A percentile compares a stretch with the other conserved stretches of the same genome.
Evolutionary conservation across 306 rosid species (phyloP).

Genomic region (Glycine latifolia): DNA sequence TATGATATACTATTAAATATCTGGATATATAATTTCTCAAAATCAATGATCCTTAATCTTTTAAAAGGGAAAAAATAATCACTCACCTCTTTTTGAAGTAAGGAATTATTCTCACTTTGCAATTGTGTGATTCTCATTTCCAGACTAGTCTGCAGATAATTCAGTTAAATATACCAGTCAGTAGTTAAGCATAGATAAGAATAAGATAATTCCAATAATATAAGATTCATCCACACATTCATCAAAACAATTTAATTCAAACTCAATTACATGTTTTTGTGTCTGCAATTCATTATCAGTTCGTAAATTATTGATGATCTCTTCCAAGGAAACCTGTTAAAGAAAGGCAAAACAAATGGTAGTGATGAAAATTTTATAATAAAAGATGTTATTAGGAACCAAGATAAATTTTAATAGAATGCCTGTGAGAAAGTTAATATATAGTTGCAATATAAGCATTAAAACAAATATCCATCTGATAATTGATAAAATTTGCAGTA

Average conservation of each 20-base stretch:
- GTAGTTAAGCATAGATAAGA: slow-evolving; percentile 37
- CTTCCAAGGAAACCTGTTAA: slow-evolving; percentile 65
- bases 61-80: neutral
- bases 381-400: too few species aligned
- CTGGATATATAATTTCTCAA: slow-evolving; percentile 34
- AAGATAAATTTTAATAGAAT: slow-evolving; percentile 4
- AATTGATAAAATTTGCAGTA: slow-evolving; percentile 21
- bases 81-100: slow-evolving; percentile 67
- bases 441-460: slow-evolving; percentile 16
- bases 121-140: slow-evolving; percentile 61
- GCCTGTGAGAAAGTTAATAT: slow-evolving; percentile 31
- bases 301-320: slow-evolving; percentile 57
- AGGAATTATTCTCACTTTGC: slow-evolving; percentile 61
- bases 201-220: slow-evolving; percentile 30
- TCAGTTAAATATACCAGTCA: slow-evolving; percentile 32
- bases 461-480: slow-evolving; percentile 8
- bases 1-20: slow-evolving; percentile 39
- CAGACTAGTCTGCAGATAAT: slow-evolving; percentile 62
- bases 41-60: slow-evolving; percentile 24
- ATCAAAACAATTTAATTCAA: slow-evolving; percentile 23
- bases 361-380: too few species aligned
- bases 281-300: slow-evolving; percentile 57
- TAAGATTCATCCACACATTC: slow-evolving; percentile 11
- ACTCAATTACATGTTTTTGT: slow-evolving; percentile 55
- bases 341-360: slow-evolving; percentile 37